Evolutionary conservation across 2,329 filamentous ascomycete species (phyloP).

Genomic region (Fusarium siculi): DNA sequence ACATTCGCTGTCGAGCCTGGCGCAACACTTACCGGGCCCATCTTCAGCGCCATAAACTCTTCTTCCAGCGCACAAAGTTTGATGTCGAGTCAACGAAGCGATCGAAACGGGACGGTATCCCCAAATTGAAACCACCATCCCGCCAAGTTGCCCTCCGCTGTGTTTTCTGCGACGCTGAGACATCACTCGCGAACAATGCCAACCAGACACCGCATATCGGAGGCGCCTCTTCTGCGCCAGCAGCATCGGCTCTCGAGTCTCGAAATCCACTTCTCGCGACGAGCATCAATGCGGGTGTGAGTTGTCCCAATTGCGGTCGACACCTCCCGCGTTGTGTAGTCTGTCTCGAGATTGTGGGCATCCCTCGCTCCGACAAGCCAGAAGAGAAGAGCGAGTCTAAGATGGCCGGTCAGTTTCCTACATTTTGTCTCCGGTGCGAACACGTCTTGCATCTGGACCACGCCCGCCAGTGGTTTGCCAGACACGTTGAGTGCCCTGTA

Average conservation of each 20-base stretch:
- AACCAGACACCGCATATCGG: slow-evolving; percentile 23
- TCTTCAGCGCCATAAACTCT: slow-evolving; percentile 77
- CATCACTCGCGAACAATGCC: slow-evolving; percentile 57
- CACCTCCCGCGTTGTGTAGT: slow-evolving; percentile 75
- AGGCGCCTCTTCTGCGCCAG: slow-evolving; percentile 18
- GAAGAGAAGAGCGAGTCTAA: slow-evolving; percentile 61
- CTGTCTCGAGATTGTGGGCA: slow-evolving; percentile 73
- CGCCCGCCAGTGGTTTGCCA: slow-evolving; percentile 72
- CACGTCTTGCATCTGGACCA: slow-evolving; percentile 76
- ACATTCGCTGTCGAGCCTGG: slow-evolving; percentile 80
- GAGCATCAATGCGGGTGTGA: slow-evolving; percentile 68
- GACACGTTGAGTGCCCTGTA: slow-evolving; percentile 74
- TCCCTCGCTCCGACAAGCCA: slow-evolving; percentile 69
- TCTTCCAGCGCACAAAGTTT: slow-evolving; percentile 80
- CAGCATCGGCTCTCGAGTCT: slow-evolving; percentile 48
- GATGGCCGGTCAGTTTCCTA: slow-evolving; percentile 70
- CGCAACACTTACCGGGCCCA: slow-evolving; percentile 77
- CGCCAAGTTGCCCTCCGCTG: slow-evolving; percentile 80
- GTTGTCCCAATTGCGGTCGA: slow-evolving; percentile 73
- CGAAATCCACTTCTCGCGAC: slow-evolving; percentile 69
- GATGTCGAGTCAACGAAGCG: slow-evolving; percentile 79
- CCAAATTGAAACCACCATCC: slow-evolving; percentile 60
- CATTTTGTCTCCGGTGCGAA: slow-evolving; percentile 75
- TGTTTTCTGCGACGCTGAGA: slow-evolving; percentile 76
- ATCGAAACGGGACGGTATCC: slow-evolving; percentile 69